Conservation (phyloP, 257 asterid genomes). For the Echites panduratus region DNA sequence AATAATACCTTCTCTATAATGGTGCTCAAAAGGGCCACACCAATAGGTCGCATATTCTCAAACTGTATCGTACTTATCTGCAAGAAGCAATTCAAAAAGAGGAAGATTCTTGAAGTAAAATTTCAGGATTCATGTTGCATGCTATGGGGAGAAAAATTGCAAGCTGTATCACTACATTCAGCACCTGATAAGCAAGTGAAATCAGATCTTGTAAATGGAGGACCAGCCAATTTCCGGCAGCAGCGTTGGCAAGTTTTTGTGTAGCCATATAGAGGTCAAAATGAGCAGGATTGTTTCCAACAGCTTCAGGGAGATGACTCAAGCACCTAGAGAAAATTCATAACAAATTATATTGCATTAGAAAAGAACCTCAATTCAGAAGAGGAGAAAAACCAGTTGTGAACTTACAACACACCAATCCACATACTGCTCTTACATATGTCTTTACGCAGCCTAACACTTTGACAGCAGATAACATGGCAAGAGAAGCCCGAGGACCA, state of each 20-base stretch:
- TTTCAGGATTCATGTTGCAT: neutral
- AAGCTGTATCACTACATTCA: constrained; percentile 10
- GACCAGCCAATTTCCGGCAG: constrained; percentile 79
- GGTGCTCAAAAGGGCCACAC: constrained; percentile 76
- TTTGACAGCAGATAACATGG: neutral
- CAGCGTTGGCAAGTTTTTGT: constrained; percentile 38
- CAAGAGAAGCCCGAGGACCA: neutral
- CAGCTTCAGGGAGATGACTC: constrained; percentile 89
- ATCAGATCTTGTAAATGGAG: constrained; percentile 90
- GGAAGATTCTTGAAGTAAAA: constrained; percentile 7
- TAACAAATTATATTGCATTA: neutral
- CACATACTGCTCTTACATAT: neutral
- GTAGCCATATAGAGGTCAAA: constrained; percentile 83
- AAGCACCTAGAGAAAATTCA: constrained; percentile 57
- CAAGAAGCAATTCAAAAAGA: constrained; percentile 20
- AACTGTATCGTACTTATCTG: constrained; percentile 99
- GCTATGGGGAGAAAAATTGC: constrained; percentile 14
- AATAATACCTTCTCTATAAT: constrained; percentile 84
- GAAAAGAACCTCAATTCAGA: neutral
- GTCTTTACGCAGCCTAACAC: neutral
- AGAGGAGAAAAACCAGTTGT: neutral
- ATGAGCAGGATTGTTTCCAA: constrained; percentile 83
- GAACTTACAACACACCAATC: neutral
- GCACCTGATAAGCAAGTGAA: constrained; percentile 99
- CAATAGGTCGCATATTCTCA: constrained; percentile 86